Percentiles rank a stretch among this genome's conserved stretches.
These are phyloP conservation scores for Pichia sp. DNA, from an alignment of 1,139 yeast genomes.

Conservation along the genomic window DNA sequence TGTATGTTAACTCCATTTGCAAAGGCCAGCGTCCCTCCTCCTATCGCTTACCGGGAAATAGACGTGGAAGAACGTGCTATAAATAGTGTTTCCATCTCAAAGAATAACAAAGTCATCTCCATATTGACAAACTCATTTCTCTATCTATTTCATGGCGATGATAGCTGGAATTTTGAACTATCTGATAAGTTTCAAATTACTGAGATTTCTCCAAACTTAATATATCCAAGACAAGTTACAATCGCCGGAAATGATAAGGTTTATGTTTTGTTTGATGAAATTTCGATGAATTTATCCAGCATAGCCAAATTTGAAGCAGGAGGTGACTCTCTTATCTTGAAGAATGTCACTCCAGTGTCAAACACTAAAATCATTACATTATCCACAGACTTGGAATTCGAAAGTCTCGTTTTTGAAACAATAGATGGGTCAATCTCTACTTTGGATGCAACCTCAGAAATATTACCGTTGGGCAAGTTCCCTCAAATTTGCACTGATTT, in stretches of 20 bases:
- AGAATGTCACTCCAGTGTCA: conserved; percentile 41
- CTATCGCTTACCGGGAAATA: conserved; percentile 70
- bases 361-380: conserved; percentile 50
- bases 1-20: conserved; percentile 77
- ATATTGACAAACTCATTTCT: conserved; percentile 45
- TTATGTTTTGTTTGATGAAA: conserved; percentile 52
- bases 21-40: conserved; percentile 92
- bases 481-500: conserved; percentile 70
- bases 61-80: conserved; percentile 47
- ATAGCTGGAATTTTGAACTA: conserved; percentile 39
- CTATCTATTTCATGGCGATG: conserved; percentile 37
- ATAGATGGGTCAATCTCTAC: conserved; percentile 58
- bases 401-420: conserved; percentile 52
- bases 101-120: conserved; percentile 57
- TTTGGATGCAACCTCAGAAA: conserved; percentile 29
- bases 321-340: conserved; percentile 22
- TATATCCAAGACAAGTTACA: conserved; percentile 58
- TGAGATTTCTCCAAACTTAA: conserved; percentile 32
- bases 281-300: conserved; percentile 4
- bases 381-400: conserved; percentile 53
- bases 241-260: conserved; percentile 48
- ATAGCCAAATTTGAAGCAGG: background rate
- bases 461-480: conserved; percentile 40
- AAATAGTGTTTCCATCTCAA: conserved; percentile 59
- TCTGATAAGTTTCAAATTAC: conserved; percentile 35